A percentile compares a stretch with the other conserved stretches of the same genome.
Evolutionary conservation across 306 rosid species (phyloP).

Genomic region (Oemleria cerasiformis): DNA sequence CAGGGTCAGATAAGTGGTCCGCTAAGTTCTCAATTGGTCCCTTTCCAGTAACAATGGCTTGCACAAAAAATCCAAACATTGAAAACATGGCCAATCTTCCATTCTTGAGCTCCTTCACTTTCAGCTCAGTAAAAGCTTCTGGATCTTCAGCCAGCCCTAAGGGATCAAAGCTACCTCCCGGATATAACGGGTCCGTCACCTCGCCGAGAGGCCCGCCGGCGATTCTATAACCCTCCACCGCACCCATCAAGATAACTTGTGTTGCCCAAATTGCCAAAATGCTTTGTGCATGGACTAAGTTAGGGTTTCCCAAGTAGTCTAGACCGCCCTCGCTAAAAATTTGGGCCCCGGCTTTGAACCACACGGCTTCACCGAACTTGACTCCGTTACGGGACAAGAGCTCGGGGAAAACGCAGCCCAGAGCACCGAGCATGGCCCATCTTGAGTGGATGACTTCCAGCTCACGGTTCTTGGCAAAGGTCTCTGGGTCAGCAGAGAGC

Average conservation of each 20-base stretch:
- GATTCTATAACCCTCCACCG: constrained; percentile 26
- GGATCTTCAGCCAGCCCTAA: constrained; percentile 28
- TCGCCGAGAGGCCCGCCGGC: constrained; percentile 30
- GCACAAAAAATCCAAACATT: constrained; percentile 32
- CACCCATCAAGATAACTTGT: constrained; percentile 33
- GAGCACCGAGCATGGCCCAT: constrained; percentile 33
- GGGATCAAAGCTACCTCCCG: constrained; percentile 30
- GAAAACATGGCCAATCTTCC: constrained; percentile 32
- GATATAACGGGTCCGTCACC: constrained; percentile 23
- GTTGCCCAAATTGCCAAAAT: constrained; percentile 33
- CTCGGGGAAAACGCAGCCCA: constrained; percentile 39
- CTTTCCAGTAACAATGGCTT: constrained; percentile 32
- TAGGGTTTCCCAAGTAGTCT: constrained; percentile 39
- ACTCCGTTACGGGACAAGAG: constrained; percentile 37
- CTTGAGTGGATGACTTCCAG: constrained; percentile 34
- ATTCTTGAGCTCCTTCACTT: constrained; percentile 35
- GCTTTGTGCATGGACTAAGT: constrained; percentile 32
- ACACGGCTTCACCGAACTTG: constrained; percentile 38
- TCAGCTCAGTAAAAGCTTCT: constrained; percentile 29
- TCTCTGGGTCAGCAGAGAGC: constrained; percentile 34
- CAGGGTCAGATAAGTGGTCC: constrained; percentile 30
- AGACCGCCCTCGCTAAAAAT: constrained; percentile 40
- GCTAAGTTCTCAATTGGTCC: constrained; percentile 31
- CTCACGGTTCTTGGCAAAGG: constrained; percentile 37
- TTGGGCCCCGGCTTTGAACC: constrained; percentile 42